Base-by-base conservation (phyloP, 169 alveolate species). In the Plasmodium coatneyi region DNA sequence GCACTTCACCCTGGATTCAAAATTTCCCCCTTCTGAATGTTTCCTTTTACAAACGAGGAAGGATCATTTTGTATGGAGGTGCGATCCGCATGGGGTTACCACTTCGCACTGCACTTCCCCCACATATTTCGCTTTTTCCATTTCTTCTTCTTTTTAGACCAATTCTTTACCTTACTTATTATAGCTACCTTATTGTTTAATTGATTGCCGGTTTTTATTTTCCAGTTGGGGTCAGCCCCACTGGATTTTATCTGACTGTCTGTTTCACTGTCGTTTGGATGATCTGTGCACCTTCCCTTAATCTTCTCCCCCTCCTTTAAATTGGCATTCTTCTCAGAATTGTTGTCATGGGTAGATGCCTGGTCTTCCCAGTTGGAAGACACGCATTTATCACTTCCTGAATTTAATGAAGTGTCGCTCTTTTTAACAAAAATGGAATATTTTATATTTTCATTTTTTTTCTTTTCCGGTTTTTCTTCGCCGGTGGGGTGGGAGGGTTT, bases 361-460 rank as follows among this genome's bases (percentile, higher is more conserved):
- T 60, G 25, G 32, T 60, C 74, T 3, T 60, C 81, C 81, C 9
- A 3, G 32, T 72, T 34, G 7, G 49, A 16, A 10, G 39, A 19
- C n/a, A 74, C 10, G 12, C 36, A 28, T 14, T 28, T 49, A 5
- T 81, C 89, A 28, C 39, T 28, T 49, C 5, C 43, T 81, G 82
- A 16, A 41, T 46, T 83, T 84, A 84, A 30, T 49, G 56, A 34
- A 52, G 72, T 49, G 3, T 32, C 56, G 32, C 60, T 52, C 30
- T 84, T 84, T 84, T 84, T 84, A 16, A 84, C 84, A 52, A 84
- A 84, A 30, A 84, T 72, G 25, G 92, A 84, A 32, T 84, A 84
- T 16, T 80, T 80, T 25, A 79, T 14, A 19, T 87, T 79, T 71
- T 87, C 54, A 28, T 39, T 74, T 7, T 84, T 84, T 71, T 25